Evolutionary conservation across 768 basidiomycete genomes (phyloP).

Genomic region (Strobilomyces dryophilus): DNA sequence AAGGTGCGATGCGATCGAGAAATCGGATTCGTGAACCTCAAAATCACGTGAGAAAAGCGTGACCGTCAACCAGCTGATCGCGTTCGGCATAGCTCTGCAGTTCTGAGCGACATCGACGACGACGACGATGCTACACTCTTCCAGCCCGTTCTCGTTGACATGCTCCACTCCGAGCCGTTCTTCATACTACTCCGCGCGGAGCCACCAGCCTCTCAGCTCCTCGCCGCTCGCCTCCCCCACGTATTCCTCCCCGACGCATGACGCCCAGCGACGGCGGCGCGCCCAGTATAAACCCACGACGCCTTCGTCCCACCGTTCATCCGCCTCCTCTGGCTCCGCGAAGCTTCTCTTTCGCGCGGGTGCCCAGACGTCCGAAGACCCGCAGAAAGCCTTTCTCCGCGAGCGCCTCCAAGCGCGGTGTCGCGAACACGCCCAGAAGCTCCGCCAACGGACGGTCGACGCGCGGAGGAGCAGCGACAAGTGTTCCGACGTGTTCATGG

Average conservation of each 20-base stretch:
- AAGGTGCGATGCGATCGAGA: too few species aligned
- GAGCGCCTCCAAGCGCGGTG: conserved; percentile 61
- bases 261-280: conserved; percentile 46
- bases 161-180: conserved; percentile 38
- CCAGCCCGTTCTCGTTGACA: conserved; percentile 26
- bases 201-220: conserved; percentile 39
- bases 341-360: conserved; percentile 14
- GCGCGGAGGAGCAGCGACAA: conserved; percentile 44
- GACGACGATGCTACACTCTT: conserved; percentile 21
- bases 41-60: conserved; percentile 11
- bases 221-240: conserved; percentile 51
- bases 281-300: conserved; percentile 49
- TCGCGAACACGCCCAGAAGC: conserved; percentile 55
- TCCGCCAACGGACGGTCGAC: conserved; percentile 45
- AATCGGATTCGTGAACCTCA: too few species aligned
- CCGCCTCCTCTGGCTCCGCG: conserved; percentile 6
- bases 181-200: conserved; percentile 27
- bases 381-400: conserved; percentile 52
- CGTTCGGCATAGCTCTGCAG: too few species aligned
- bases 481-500: conserved; percentile 43
- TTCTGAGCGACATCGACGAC: too few species aligned
- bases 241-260: conserved; percentile 42
- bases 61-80: conserved; percentile 29
- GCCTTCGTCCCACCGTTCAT: conserved; percentile 21
- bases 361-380: conserved; percentile 33